These are phyloP conservation scores for Aristolochia californica DNA, from an alignment of 164 flowering plant species.

Conservation along the genomic window DNA sequence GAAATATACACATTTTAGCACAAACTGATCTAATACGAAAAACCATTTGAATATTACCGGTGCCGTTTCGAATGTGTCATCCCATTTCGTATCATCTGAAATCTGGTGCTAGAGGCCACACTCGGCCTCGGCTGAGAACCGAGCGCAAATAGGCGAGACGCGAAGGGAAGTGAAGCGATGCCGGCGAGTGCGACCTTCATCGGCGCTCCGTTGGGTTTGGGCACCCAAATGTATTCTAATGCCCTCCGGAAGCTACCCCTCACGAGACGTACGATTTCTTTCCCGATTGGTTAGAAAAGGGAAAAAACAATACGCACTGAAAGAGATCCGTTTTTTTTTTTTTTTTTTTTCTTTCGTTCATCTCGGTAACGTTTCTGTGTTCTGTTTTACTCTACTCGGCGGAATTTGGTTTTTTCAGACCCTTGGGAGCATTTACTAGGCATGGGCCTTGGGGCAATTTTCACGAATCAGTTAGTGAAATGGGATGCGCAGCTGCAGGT, in stretches of 20 bases:
- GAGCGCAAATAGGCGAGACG: slow-evolving; percentile 1
- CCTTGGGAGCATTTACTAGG: slow-evolving; percentile 97
- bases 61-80: no score
- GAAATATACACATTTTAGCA: no score
- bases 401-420: slow-evolving; percentile 37
- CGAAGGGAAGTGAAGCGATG: slow-evolving; percentile 24
- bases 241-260: slow-evolving; percentile 92
- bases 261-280: slow-evolving; percentile 63
- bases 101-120: no score
- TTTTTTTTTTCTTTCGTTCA: background rate
- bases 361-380: background rate
- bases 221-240: slow-evolving; percentile 92
- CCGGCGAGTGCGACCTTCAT: slow-evolving; percentile 54
- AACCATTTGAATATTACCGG: no score
- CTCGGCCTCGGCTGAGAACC: background rate
- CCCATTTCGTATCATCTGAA: no score
- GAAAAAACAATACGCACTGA: no score
- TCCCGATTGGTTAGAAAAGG: no score
- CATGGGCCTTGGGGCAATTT: slow-evolving; percentile 80
- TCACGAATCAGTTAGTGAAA: slow-evolving; percentile 69
- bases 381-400: background rate
- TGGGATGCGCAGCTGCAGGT: slow-evolving; percentile 82
- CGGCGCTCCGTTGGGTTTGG: slow-evolving; percentile 80
- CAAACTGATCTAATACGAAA: no score
- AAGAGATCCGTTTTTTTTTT: no score